Evolutionary conservation across 2,329 filamentous ascomycete species (phyloP).

Genomic region (Colletotrichum sp.): DNA sequence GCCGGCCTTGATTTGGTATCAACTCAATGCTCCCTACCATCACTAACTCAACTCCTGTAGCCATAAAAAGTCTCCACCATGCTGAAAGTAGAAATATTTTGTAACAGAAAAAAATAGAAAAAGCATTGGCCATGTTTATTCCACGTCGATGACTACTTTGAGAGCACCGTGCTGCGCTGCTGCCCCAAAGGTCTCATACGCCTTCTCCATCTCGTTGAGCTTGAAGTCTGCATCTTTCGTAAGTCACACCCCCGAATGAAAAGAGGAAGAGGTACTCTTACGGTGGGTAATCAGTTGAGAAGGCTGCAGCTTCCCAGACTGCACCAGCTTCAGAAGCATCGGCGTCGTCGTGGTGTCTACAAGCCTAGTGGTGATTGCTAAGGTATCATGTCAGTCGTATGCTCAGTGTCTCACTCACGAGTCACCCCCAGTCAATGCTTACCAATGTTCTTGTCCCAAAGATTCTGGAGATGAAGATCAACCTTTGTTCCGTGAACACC

Average conservation of each 20-base stretch:
- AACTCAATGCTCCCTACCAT: neutral
- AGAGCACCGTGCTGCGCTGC: conserved; percentile 47
- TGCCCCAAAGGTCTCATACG: conserved; percentile 47
- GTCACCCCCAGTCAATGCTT: conserved; percentile 24
- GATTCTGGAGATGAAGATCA: conserved; percentile 54
- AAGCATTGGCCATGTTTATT: neutral
- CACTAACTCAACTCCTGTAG: neutral
- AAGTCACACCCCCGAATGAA: neutral
- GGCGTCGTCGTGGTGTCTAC: conserved; percentile 54
- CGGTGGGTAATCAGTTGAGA: conserved; percentile 50
- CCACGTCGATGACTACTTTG: conserved; percentile 46
- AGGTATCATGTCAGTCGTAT: neutral
- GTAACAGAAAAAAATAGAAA: neutral
- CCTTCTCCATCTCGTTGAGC: conserved; percentile 46
- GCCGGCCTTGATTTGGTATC: neutral
- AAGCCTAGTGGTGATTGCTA: conserved; percentile 51
- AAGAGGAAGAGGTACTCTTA: conserved; percentile 23
- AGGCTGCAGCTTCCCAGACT: conserved; percentile 45
- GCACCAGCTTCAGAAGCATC: conserved; percentile 52
- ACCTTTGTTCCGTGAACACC: conserved; percentile 62
- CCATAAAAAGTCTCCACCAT: neutral
- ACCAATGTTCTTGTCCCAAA: conserved; percentile 62
- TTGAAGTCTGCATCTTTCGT: conserved; percentile 35
- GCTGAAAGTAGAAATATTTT: fast-evolving
- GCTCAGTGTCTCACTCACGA: neutral